Evolutionary conservation across 202 grass and related monocot genomes (phyloP).

Genomic region (Carex arenaria): DNA sequence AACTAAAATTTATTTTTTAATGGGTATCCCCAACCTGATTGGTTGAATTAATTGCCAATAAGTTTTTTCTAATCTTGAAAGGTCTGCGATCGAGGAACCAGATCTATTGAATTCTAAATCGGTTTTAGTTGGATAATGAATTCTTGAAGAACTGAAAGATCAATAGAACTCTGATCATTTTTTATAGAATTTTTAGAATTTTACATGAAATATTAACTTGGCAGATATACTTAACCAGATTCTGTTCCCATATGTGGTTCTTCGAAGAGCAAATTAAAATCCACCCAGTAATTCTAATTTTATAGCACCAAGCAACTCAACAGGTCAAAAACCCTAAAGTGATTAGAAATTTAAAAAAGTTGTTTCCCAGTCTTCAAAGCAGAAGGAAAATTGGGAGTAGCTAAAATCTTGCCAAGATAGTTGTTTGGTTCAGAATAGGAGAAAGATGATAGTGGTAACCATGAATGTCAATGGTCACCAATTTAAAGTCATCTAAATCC

Average conservation of each 20-base stretch:
- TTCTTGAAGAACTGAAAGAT: not conserved
- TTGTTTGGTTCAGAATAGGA: not conserved
- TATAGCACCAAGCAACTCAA: not conserved
- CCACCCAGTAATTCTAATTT: not conserved
- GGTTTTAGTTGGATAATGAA: not conserved
- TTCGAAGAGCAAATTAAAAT: not conserved
- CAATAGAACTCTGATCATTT: not conserved
- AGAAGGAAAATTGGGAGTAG: not conserved
- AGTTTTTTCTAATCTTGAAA: not conserved
- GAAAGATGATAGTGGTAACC: too few relatives aligned
- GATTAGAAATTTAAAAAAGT: not conserved
- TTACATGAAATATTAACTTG: not conserved
- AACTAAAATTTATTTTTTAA: not conserved
- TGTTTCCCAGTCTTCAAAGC: not conserved
- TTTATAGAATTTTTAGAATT: not conserved
- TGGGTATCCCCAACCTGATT: not conserved
- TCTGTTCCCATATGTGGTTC: not conserved
- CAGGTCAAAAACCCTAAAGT: not conserved
- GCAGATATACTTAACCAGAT: conserved; percentile 11
- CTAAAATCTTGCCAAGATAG: not conserved
- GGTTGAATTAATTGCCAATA: not conserved
- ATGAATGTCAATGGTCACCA: too few relatives aligned
- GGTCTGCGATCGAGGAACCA: not conserved
- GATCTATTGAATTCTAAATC: not conserved
- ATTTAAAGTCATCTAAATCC: not conserved